Base-by-base conservation (phyloP, 1,139 yeast genomes). In the Hanseniaspora sp. region DNA sequence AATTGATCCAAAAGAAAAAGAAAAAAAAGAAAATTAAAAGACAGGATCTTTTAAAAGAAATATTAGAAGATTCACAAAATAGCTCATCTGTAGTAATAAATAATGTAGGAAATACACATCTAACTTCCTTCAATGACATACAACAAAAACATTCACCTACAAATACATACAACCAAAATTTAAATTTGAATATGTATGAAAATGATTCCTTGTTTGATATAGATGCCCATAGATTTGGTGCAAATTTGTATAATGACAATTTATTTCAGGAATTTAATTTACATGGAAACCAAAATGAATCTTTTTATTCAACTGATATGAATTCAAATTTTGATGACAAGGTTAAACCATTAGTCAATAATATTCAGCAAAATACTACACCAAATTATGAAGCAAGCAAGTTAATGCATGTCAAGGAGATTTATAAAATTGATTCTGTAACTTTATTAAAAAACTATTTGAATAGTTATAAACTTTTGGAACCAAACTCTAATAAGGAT, bases 151-250 rank as follows among this genome's bases (percentile, higher is more conserved):
- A 17, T 5, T 23, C 23, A 23, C 4, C 4, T 23, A 23, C 23
- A 23, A 23, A 2, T 23, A 23, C 23, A 23, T 7, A 43, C 6
- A 30, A 12, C 9, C 31, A 43, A 8, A 43, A 31, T 13, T n/a
- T 12, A 17, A 12, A 43, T 43, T 17, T 43, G 6, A 31, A 43
- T 43, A 7, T 30, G 13, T 7, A 30, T 15, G 46, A 43, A 5
- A 13, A 9, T 5, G 15, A 15, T 31, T 43, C n/a, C 3, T 11
- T 38, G 30, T 39, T 51, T 44, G 54, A 39, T 15, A 8, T 43
- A n/a, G 54, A 51, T 37, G 28, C 45, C 9, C 54, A 51, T 28
- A 51, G 48, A 44, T 51, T 51, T 44, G 53, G 53, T 17, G 17
- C 33, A 12, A 51, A 44, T n/a, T 18, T 51, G n/a, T 38, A 51